Conservation (phyloP, 2,329 filamentous ascomycete genomes). For the Pseudopyricularia cyperi region DNA sequence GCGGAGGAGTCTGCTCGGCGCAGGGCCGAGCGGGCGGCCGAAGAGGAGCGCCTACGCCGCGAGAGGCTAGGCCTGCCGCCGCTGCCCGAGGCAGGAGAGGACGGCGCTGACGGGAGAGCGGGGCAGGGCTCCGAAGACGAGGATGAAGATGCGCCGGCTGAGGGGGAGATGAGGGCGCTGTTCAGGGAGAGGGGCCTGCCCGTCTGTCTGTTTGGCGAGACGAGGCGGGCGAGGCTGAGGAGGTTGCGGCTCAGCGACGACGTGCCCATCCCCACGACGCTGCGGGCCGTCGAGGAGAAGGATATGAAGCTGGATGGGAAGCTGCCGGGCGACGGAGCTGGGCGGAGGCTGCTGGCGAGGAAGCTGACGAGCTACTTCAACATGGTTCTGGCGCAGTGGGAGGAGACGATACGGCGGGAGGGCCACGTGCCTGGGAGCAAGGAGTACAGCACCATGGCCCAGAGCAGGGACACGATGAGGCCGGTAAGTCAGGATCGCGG, state of each 20-base stretch:
- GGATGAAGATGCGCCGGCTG: conserved; percentile 40
- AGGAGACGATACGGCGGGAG: conserved; percentile 58
- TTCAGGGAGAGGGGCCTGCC: conserved; percentile 65
- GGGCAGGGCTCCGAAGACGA: conserved; percentile 20
- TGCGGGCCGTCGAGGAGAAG: conserved; percentile 67
- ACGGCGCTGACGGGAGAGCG: conserved; percentile 6
- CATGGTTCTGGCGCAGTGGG: conserved; percentile 86
- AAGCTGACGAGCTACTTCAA: conserved; percentile 94
- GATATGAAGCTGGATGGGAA: conserved; percentile 71
- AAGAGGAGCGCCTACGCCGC: conserved; percentile 59
- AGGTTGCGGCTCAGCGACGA: conserved; percentile 58
- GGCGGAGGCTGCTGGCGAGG: conserved; percentile 60
- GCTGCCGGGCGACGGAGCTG: conserved; percentile 49
- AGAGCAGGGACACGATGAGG: conserved; percentile 75
- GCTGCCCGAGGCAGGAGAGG: conserved; percentile 28
- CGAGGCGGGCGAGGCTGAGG: conserved; percentile 52
- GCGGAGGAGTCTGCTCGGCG: conserved; percentile 65
- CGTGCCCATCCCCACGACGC: conserved; percentile 76
- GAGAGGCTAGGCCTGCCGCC: conserved; percentile 74
- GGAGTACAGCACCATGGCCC: conserved; percentile 71
- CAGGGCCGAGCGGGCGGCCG: conserved; percentile 40
- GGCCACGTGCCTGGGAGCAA: conserved; percentile 64
- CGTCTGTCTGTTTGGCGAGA: conserved; percentile 67
- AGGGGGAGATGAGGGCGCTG: conserved; percentile 55
- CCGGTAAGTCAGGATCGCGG: conserved; percentile 44